Conservation (phyloP, 177 flowering plant species). For the Vitis hybrid region DNA sequence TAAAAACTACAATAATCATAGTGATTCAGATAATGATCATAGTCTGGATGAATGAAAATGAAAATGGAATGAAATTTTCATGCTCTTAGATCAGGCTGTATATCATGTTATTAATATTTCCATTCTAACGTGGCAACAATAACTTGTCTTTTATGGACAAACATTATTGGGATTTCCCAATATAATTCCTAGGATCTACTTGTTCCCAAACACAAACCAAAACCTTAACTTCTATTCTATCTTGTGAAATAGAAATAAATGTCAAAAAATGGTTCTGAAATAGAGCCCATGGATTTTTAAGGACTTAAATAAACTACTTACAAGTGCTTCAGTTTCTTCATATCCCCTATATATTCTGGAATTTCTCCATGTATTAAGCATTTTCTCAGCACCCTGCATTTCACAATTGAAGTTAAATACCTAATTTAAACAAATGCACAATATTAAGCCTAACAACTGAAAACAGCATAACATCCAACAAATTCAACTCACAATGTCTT, state of each 20-base stretch:
- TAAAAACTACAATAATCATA: too few relatives aligned
- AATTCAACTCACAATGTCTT: slow-evolving; percentile 54
- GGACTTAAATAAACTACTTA: slow-evolving; percentile 29
- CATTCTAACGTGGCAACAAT: neutral
- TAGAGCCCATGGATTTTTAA: neutral
- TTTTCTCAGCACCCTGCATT: slow-evolving; percentile 58
- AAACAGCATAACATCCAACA: neutral
- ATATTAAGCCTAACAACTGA: neutral
- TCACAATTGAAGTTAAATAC: neutral
- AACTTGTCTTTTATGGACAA: neutral
- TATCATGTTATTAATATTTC: too few relatives aligned
- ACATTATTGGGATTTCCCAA: neutral
- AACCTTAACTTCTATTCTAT: neutral
- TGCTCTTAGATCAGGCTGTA: too few relatives aligned
- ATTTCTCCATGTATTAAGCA: slow-evolving; percentile 57
- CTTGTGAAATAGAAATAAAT: neutral
- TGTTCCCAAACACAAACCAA: neutral
- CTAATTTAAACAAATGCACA: neutral
- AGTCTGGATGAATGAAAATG: neutral
- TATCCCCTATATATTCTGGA: slow-evolving; percentile 56
- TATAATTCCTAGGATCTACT: neutral
- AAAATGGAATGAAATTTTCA: neutral
- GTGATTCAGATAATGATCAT: too few relatives aligned
- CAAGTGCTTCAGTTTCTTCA: slow-evolving; percentile 55
- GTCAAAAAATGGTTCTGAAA: neutral